Conservation (phyloP, 2,329 filamentous ascomycete genomes). For the Westerdykella aurantiaca region DNA sequence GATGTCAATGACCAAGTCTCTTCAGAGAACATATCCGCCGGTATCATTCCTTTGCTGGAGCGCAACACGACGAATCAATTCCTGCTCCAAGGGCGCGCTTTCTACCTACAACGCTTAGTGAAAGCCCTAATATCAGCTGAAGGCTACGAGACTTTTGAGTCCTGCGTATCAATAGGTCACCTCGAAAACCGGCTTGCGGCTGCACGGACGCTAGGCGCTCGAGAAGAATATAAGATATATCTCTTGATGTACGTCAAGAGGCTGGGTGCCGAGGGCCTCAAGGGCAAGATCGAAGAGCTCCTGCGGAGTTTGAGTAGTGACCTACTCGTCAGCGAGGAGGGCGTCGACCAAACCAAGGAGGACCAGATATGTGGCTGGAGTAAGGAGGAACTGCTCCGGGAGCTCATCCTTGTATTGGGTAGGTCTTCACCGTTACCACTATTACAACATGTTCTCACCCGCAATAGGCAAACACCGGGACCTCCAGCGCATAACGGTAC, state of each 20-base stretch:
- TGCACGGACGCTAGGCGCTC: conserved; percentile 74
- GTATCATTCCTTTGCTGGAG: conserved; percentile 88
- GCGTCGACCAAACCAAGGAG: conserved; percentile 50
- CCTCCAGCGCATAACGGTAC: conserved; percentile 87
- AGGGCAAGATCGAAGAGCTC: conserved; percentile 87
- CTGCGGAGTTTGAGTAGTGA: conserved; percentile 75
- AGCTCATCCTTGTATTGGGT: conserved; percentile 90
- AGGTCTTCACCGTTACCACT: conserved; percentile 6
- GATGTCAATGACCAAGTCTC: conserved; percentile 45
- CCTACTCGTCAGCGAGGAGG: conserved; percentile 54
- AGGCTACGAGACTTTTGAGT: conserved; percentile 88
- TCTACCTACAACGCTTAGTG: conserved; percentile 84
- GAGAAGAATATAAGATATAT: conserved; percentile 89
- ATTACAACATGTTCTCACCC: conserved; percentile 29
- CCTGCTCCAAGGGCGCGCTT: conserved; percentile 83
- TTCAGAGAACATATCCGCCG: conserved; percentile 67
- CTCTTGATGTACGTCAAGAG: conserved; percentile 98
- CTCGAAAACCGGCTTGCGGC: conserved; percentile 92
- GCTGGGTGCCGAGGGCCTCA: conserved; percentile 80
- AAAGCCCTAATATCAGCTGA: conserved; percentile 83
- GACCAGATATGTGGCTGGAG: conserved; percentile 87
- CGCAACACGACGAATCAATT: conserved; percentile 92
- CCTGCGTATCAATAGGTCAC: conserved; percentile 85
- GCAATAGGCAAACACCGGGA: conserved; percentile 86
- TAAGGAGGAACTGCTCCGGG: conserved; percentile 77